Base-by-base conservation (phyloP, 176 grass and related monocot genomes). In the Phoenix roebelenii region DNA sequence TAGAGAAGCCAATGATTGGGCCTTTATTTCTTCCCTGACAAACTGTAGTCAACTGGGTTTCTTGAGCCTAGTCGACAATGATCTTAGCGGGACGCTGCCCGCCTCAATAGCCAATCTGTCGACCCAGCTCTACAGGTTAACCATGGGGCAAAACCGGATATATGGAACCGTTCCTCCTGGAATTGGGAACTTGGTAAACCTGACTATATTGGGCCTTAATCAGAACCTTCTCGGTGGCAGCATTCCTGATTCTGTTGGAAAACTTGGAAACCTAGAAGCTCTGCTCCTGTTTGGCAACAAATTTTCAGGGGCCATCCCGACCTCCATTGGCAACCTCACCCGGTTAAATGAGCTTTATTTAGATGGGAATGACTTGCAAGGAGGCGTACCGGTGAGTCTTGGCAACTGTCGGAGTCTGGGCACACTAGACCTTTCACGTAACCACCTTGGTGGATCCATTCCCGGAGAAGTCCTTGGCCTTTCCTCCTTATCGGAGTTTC, bases 121-220 rank as follows among this genome's bases (percentile, higher is more conserved):
- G 12, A 15, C 49, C n/a, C 48, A 64, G 19, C 51, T 78, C 23
- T 7, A 4, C 7, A 22, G 0, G 0, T 14, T 78, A 19, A 54
- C 5, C 0, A 26, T 78, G 2, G 59, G 29, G 4, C 9, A 22
- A 18, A 78, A 78, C 51, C 51, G 49, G 18, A 55, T 78, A 18
- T 32, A 50, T 18, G 75, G 75, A 54, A 20, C 29, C 3, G 35
- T 78, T 32, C 75, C 75, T 16, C 4, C 15, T 15, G 65, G 52
- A 4, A 64, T 78, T 3, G 67, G 7, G 2, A 78, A 60, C 19
- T 70, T 80, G 7, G 44, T 57, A 16, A 68, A 64, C 54, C 70
- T 95, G 22, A 39, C 15, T 49, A 17, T 52, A 0, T 50, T 95
- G 65, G 23, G 48, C 15, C 76, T 95, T 17, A 2, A 57, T 0